Evolutionary conservation across 495 filamentous ascomycete genomes (phyloP), one percentile per base, ranked within the genome.

Genomic region (Rusavskia elegans): DNA sequence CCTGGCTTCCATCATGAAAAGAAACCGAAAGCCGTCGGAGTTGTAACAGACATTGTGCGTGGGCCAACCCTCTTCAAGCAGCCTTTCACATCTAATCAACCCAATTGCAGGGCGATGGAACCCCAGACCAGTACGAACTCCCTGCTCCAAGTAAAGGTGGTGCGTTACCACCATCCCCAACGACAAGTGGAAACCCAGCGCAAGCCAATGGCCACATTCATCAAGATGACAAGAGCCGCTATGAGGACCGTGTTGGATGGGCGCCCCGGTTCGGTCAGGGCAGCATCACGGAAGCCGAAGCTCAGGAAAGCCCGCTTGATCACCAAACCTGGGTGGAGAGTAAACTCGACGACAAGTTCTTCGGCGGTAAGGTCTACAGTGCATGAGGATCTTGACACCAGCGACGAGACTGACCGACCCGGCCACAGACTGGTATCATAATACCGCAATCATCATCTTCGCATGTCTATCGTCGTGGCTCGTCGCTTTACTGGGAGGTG

Each of bases 391-490:
- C 32, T 11, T 35, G 8, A 5, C 32, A 35, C 32, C 32, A 35
- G 32, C 7, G 13, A 35, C 32, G 14, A 6, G 32, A 35, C 36
- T 45, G 45, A 48, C 54, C 55, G 45, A 49, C 39, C 13, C 41
- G 4, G 20, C 27, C 27, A 23, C 19, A 38, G 90, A 96, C 60
- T 99, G 92, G 92, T 97, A 96, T 65, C 88, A 97, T 64, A 97
- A 99, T 65, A 81, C 89, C 16, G 92, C 69, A 25, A 72, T 97
- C 51, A 96, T 99, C 57, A 72, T 87, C 41, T 96, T 99, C 60
- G 88, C 92, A 23, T 95, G 88, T 59, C 71, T 99, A 23, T 71
- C 79, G 23, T 95, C 90, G 2, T 99, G 90, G 89, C 67, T 95
- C 4, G 68, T 95, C 39, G 92, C 89, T 13, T 71, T 89, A 9